phyloP scores from a whole-genome alignment of 2,329 filamentous ascomycete genomes.

The Phaeosphaeriaceae sp. region DNA sequence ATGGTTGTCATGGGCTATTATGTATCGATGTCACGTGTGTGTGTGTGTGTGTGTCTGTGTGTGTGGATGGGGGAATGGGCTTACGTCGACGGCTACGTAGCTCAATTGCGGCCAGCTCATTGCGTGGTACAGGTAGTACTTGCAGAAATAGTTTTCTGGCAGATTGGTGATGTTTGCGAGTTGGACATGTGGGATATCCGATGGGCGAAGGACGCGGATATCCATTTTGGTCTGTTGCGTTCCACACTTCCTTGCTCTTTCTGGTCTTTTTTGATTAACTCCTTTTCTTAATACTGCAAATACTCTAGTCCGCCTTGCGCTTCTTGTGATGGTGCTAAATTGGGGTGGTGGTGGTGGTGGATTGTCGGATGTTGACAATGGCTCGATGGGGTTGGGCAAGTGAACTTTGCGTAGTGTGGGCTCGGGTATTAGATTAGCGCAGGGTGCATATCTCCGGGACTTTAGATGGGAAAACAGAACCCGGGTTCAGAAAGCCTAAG shows the following conservation, averaged over 20 bases:
- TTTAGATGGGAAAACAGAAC: not conserved
- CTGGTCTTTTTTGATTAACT: not conserved
- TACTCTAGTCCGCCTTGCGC: too few species aligned
- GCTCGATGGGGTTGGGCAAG: conserved; percentile 4
- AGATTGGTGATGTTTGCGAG: conserved; percentile 99
- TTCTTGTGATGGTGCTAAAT: not conserved
- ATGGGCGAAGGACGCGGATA: conserved; percentile 83
- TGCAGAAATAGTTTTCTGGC: conserved; percentile 99
- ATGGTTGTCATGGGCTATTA: not conserved
- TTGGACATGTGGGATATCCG: conserved; percentile 90
- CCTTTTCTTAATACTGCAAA: too few species aligned
- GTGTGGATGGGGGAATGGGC: too few species aligned
- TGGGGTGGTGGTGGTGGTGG: not conserved
- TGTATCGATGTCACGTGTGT: conserved; percentile 1
- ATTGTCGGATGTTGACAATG: conserved; percentile 6
- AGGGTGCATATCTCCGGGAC: conserved; percentile 2
- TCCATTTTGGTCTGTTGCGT: conserved; percentile 65
- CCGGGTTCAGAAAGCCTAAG: not conserved
- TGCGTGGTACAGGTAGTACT: conserved; percentile 99
- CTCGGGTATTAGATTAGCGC: conserved; percentile 14
- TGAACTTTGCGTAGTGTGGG: conserved; percentile 1
- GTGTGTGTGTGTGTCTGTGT: too few species aligned
- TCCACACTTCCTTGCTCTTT: conserved; percentile 4
- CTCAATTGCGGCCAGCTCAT: conserved; percentile 97
- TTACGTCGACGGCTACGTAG: conserved; percentile 88